A percentile compares a stretch with the other conserved stretches of the same genome.
Evolutionary conservation across 371 early-diverging fungal genomes (phyloP).

Genomic region (Circinella umbellata): DNA sequence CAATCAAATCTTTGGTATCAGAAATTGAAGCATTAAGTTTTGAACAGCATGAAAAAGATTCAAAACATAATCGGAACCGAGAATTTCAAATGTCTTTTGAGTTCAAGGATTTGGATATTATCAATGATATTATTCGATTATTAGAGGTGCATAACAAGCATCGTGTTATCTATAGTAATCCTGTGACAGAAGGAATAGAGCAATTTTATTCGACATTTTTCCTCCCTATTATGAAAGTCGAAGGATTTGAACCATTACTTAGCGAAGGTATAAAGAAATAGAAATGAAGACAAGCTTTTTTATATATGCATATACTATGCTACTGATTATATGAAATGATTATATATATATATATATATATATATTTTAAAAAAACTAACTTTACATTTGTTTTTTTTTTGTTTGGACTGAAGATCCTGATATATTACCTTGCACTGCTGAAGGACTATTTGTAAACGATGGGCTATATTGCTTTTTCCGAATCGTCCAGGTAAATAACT

Average conservation of each 20-base stretch:
- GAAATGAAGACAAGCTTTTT: neutral
- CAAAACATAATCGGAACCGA: slow-evolving; percentile 7
- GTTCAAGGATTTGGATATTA: slow-evolving; percentile 65
- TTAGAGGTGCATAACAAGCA: neutral
- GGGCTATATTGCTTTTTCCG: slow-evolving; percentile 87
- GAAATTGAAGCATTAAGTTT: slow-evolving; percentile 84
- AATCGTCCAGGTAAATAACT: slow-evolving; percentile 69
- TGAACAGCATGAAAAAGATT: slow-evolving; percentile 45
- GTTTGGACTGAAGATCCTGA: neutral
- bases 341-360: too few relatives aligned
- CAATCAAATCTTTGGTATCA: slow-evolving; percentile 73
- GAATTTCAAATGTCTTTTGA: slow-evolving; percentile 68
- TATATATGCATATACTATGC: neutral
- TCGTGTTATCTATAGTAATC: neutral
- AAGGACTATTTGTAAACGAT: slow-evolving; percentile 75
- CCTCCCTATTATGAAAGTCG: slow-evolving; percentile 4
- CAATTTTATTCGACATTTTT: slow-evolving; percentile 7
- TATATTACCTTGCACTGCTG: slow-evolving; percentile 18
- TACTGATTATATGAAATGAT: too few relatives aligned
- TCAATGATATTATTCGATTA: slow-evolving; percentile 70
- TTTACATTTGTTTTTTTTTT: neutral
- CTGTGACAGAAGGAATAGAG: neutral
- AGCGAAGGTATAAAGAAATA: slow-evolving; percentile 3
- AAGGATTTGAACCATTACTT: slow-evolving; percentile 1
- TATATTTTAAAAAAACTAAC: too few relatives aligned